Evolutionary conservation across 495 filamentous ascomycete species (phyloP), one percentile per base, ranked within the genome.

Genomic region (Xylaria flabelliformis): DNA sequence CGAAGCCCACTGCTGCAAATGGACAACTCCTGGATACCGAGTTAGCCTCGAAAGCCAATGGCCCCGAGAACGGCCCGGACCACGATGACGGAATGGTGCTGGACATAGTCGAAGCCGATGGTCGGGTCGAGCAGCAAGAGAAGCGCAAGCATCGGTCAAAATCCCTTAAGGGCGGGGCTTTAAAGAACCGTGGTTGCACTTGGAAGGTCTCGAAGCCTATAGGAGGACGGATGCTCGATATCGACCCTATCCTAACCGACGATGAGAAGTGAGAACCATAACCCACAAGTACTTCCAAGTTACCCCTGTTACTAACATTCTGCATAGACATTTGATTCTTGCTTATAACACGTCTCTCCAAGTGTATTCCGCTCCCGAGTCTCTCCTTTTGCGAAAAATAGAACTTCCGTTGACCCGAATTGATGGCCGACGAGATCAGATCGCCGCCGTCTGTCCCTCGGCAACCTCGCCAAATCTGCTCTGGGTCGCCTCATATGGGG

Each of bases 301-400:
- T 56, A 32, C 13, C 58, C 48, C 74, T 41, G 59, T 8, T 77
- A 64, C 80, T 83, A 69, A 85, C 69, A 64, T 72, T n/a, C 21
- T 32, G 50, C 9, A 61, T 71, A 94, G 92, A 72, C 86, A 90
- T 82, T 76, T 98, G 32, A 87, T 97, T 39, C 74, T 97, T 51
- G 77, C 83, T 21, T 86, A 85, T 72, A 84, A 85, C 66, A 85
- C 79, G 72, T 88, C 91, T 4, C 85, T 99, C 64, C 91, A 93
- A 76, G 87, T 98, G 19, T 97, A 94, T 80, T 92, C 94, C 0
- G 89, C 92, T 44, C 83, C 90, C 44, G 93, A 92, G 56, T 97
- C 95, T 5, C 88, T 96, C 42, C 88, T 95, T 12, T 80, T 92
- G 42, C 90, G 93, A 56, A 88, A 89, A 32, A 89, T 91, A 44